These are phyloP conservation scores for Daldinia grandis DNA, from an alignment of 495 filamentous ascomycete species.

Conservation along the genomic window DNA sequence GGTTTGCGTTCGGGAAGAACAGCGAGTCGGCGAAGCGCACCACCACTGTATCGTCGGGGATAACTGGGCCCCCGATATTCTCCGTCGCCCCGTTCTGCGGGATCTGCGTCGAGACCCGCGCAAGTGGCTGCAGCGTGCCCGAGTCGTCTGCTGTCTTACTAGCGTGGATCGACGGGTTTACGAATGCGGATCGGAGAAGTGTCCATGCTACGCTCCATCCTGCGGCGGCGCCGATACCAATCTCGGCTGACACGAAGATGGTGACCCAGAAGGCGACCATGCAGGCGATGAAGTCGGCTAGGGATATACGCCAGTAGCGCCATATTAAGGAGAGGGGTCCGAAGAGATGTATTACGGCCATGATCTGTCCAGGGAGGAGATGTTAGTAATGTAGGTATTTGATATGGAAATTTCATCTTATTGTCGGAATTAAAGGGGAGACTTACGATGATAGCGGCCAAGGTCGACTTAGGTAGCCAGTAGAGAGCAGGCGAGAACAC, in stretches of 20 bases:
- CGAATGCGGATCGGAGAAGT: slow-evolving; percentile 56
- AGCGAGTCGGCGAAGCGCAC: slow-evolving; percentile 54
- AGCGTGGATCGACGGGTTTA: slow-evolving; percentile 37
- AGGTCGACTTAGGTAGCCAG: slow-evolving; percentile 61
- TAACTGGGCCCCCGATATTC: slow-evolving; percentile 26
- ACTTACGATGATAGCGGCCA: slow-evolving; percentile 56
- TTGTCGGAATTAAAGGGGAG: background rate
- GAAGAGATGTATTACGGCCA: slow-evolving; percentile 57
- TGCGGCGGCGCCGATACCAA: slow-evolving; percentile 57
- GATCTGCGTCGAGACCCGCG: slow-evolving; percentile 12
- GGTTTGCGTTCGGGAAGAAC: slow-evolving; percentile 61
- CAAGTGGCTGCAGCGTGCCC: slow-evolving; percentile 21
- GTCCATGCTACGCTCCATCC: slow-evolving; percentile 58
- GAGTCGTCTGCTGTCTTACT: slow-evolving; percentile 16
- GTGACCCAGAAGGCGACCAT: slow-evolving; percentile 61
- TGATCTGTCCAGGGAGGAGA: slow-evolving; percentile 41
- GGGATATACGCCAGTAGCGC: slow-evolving; percentile 57
- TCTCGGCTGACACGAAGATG: slow-evolving; percentile 58
- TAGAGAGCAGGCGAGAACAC: slow-evolving; percentile 58
- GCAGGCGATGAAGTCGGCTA: slow-evolving; percentile 59
- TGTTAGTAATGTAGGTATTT: background rate
- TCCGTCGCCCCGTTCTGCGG: slow-evolving; percentile 30
- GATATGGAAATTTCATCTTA: background rate
- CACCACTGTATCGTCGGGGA: slow-evolving; percentile 51
- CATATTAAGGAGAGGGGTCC: slow-evolving; percentile 53